These are phyloP conservation scores for Castanea mollissima DNA, from an alignment of 306 rosid genomes.

Conservation along the genomic window DNA sequence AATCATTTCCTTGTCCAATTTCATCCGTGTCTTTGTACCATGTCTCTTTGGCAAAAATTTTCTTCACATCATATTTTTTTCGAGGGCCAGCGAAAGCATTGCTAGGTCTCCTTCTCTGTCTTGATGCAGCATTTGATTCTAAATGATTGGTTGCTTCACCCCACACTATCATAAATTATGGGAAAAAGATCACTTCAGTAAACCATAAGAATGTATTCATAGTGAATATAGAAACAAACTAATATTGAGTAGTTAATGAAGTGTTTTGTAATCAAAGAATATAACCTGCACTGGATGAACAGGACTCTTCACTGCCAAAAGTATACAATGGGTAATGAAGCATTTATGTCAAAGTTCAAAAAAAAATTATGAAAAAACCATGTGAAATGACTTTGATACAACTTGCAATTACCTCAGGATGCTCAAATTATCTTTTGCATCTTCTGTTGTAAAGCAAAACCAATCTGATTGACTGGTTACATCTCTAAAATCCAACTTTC, in stretches of 20 bases:
- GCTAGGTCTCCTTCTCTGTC: conserved; percentile 40
- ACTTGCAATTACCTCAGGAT: conserved; percentile 52
- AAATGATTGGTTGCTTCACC: conserved; percentile 41
- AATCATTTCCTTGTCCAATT: conserved; percentile 7
- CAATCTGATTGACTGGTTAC: conserved; percentile 26
- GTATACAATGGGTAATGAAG: conserved; percentile 20
- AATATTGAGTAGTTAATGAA: background rate
- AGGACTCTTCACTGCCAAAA: conserved; percentile 77
- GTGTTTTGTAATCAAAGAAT: background rate
- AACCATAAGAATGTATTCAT: background rate
- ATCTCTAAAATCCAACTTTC: conserved; percentile 38
- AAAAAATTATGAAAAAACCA: background rate
- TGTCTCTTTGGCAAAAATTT: conserved; percentile 18
- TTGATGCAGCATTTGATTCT: conserved; percentile 33
- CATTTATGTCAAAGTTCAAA: conserved; percentile 14
- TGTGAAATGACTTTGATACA: conserved; percentile 4
- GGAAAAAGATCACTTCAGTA: conserved; percentile 13
- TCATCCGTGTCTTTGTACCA: conserved; percentile 5
- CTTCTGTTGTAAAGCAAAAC: conserved; percentile 49
- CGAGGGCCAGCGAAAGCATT: conserved; percentile 40
- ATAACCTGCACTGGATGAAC: conserved; percentile 81
- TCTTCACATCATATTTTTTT: conserved; percentile 28
- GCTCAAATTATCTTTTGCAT: conserved; percentile 67
- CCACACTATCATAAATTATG: conserved; percentile 49
- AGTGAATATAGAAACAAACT: background rate